Conservation (phyloP, 805 yeast genomes). For the Spathaspora arborariae region DNA sequence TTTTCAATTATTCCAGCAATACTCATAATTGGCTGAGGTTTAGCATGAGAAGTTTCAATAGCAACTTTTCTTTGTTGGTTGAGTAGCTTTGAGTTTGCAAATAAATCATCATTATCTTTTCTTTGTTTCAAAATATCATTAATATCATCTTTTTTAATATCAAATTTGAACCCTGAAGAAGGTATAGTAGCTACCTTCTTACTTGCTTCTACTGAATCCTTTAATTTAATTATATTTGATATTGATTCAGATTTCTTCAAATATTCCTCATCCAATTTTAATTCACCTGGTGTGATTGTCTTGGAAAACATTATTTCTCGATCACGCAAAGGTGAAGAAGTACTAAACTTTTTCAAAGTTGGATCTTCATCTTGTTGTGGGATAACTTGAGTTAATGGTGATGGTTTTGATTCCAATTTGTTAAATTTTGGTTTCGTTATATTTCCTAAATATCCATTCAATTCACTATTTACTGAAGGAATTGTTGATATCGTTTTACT, state of each 20-base stretch:
- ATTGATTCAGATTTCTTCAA: constrained; percentile 22
- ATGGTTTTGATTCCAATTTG: neutral
- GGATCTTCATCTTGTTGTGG: constrained; percentile 10
- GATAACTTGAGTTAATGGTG: neutral
- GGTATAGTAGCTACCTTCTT: constrained; percentile 15
- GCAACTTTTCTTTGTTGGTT: neutral
- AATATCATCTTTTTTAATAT: constrained; percentile 26
- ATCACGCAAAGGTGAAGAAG: constrained; percentile 6
- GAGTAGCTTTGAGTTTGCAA: constrained; percentile 2
- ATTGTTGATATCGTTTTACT: neutral
- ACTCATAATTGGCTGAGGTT: no score
- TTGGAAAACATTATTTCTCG: neutral
- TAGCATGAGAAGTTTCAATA: neutral
- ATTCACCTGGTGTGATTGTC: neutral
- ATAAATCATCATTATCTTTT: constrained; percentile 10
- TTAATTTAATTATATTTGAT: constrained; percentile 29
- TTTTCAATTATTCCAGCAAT: neutral
- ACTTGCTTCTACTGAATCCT: constrained; percentile 13
- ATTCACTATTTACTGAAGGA: constrained; percentile 9
- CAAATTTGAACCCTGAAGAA: constrained; percentile 36
- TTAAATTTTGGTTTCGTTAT: constrained; percentile 30
- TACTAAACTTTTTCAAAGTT: constrained; percentile 9
- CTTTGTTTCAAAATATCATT: constrained; percentile 19
- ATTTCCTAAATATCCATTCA: constrained; percentile 33
- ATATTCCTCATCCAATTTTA: constrained; percentile 18